These are phyloP conservation scores for Aspergillus carlsbadensis DNA, from an alignment of 495 filamentous ascomycete genomes.

Conservation along the genomic window DNA sequence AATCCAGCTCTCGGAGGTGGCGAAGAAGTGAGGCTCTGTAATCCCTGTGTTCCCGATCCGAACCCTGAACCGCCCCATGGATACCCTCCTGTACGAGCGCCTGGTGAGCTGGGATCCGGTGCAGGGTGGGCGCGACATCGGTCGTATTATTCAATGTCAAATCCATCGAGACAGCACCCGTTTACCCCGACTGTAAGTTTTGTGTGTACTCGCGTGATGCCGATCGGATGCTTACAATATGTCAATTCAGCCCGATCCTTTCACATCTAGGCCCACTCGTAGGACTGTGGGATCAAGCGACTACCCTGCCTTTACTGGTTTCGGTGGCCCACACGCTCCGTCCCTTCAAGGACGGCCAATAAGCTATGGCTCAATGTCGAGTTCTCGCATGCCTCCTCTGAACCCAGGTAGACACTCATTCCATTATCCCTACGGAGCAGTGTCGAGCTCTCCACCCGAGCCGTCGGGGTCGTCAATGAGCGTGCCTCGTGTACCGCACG, in stretches of 20 bases:
- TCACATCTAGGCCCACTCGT: constrained; percentile 17
- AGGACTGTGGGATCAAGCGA: constrained; percentile 27
- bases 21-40: constrained; percentile 86
- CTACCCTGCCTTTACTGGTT: constrained; percentile 15
- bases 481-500: constrained; percentile 20
- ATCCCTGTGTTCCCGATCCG: constrained; percentile 91
- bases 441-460: not conserved
- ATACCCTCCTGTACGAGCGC: constrained; percentile 26
- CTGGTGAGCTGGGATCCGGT: constrained; percentile 19
- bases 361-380: constrained; percentile 18
- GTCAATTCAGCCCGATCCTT: constrained; percentile 13
- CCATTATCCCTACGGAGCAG: constrained; percentile 2
- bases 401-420: constrained; percentile 22
- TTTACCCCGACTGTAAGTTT: constrained; percentile 23
- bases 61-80: constrained; percentile 63
- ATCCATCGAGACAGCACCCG: constrained; percentile 19
- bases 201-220: not conserved
- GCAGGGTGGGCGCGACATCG: constrained; percentile 6
- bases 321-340: constrained; percentile 15
- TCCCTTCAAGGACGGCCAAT: constrained; percentile 28
- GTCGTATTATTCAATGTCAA: constrained; percentile 7
- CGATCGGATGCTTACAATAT: constrained; percentile 1
- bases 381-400: constrained; percentile 5
- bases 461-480: constrained; percentile 5
- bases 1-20: constrained; percentile 70